Base-by-base conservation (phyloP, 805 yeast genomes). In the Yamadazyma olivae region DNA sequence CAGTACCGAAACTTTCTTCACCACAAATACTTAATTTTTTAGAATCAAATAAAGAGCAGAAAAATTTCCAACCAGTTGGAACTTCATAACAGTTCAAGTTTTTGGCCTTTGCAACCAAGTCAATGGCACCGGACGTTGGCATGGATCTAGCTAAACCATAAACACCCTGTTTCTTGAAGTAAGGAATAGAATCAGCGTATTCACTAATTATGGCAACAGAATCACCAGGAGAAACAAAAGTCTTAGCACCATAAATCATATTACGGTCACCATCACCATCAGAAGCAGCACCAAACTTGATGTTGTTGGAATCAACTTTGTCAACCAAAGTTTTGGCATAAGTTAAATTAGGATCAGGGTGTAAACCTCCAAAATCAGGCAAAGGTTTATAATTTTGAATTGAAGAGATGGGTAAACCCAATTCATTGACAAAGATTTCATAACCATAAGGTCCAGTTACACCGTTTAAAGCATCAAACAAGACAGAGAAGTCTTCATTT, bases 41-140 rank as follows among this genome's bases (percentile, higher is more conserved):
- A 26, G 95, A 90, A 57, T 91, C 99, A 53, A 91, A 91, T 47
- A 91, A 68, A 4, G 95, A 91, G 65, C 98, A 90, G 76, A 91
- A 91, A 59, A 91, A 91, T 65, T 91, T 91, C 99, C 99, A 91
- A 23, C 98, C 99, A 14, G 99, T 91, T 37, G 99, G 99, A 5
- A 93, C 98, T 64, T 93, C 99, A 62, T 91, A 91, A 43, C 81
- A 70, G 33, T 81, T 65, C 46, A 91, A 65, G 21, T 83, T 83
- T 61, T 87, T 80, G 40, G 71, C 70, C 57, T 77, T 76, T 20
- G 96, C 98, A 17, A 93, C 99, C 39, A 83, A 72, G 53, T 91
- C 99, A 51, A 91, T 74, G 22, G 99, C 98, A 30, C 85, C 89
- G 9, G 95, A 82, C 9, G 99, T 91, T 40, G 99, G 99, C 96